Conservation (phyloP, 805 yeast species). For the Candida alai region DNA sequence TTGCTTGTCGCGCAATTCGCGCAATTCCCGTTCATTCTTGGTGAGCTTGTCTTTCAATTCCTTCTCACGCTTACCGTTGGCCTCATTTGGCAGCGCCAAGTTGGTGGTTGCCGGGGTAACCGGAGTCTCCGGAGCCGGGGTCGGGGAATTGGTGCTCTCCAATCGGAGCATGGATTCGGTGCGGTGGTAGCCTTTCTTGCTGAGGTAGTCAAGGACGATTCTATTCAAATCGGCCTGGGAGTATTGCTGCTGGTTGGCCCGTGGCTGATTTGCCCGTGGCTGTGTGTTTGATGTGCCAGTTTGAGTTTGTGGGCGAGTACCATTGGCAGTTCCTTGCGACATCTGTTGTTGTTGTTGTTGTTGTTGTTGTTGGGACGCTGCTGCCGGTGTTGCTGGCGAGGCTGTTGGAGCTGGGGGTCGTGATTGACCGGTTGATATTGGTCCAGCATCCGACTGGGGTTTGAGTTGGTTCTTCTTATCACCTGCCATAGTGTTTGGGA, state of each 20-base stretch:
- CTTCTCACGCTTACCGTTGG: constrained; percentile 18
- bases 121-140: constrained; percentile 48
- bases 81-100: constrained; percentile 32
- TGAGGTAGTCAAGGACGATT: constrained; percentile 87
- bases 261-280: constrained; percentile 10
- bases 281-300: constrained; percentile 2
- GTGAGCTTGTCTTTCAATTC: constrained; percentile 25
- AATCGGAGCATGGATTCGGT: constrained; percentile 93
- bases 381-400: constrained; percentile 8
- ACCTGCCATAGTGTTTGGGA: constrained; percentile 2
- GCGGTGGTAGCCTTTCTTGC: constrained; percentile 88
- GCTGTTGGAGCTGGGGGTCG: neutral
- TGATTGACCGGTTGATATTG: neutral
- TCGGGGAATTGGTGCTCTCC: constrained; percentile 66
- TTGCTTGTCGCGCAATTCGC: constrained; percentile 34
- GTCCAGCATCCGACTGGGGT: constrained; percentile 1
- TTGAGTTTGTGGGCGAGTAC: constrained; percentile 11
- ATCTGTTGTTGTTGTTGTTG: constrained; percentile 7
- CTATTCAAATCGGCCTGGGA: constrained; percentile 87
- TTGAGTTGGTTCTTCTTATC: constrained; percentile 2
- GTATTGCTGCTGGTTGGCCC: constrained; percentile 41
- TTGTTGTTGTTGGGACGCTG: constrained; percentile 5
- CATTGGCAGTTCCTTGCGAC: no score
- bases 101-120: constrained; percentile 43
- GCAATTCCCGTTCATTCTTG: constrained; percentile 29